Evolutionary conservation across 345 rosid species (phyloP).

Genomic region (Xanthoceras sorbifolium): DNA sequence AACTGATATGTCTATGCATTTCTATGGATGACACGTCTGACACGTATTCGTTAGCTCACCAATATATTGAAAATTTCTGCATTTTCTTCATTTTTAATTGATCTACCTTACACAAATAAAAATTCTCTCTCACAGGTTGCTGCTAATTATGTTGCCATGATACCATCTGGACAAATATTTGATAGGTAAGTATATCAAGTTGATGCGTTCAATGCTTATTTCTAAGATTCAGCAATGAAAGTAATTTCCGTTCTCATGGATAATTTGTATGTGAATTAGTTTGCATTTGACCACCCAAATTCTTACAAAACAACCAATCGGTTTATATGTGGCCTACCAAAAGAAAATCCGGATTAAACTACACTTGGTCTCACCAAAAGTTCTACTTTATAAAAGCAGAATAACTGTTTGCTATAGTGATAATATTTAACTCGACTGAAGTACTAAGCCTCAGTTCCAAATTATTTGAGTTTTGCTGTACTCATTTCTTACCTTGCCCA

Average conservation of each 20-base stretch:
- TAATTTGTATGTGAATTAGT: background rate
- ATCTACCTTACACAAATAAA: slow-evolving; percentile 4
- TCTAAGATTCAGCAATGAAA: background rate
- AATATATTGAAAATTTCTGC: background rate
- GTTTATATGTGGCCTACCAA: background rate
- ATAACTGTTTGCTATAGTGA: background rate
- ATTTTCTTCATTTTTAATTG: slow-evolving; percentile 2
- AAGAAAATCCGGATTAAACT: background rate
- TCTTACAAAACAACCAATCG: background rate
- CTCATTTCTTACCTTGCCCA: background rate
- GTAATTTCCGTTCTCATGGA: background rate
- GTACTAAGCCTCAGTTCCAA: background rate
- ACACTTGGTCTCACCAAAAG: no score
- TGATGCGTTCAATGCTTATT: background rate
- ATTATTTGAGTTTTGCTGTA: background rate
- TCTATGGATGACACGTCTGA: background rate
- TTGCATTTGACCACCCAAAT: background rate
- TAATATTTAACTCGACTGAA: background rate
- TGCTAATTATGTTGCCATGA: slow-evolving; percentile 94
- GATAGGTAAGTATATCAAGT: slow-evolving; percentile 57
- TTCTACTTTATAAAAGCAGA: no score
- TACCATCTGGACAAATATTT: slow-evolving; percentile 91
- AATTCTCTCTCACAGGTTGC: slow-evolving; percentile 59
- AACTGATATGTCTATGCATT: background rate
- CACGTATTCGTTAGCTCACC: background rate